These are phyloP conservation scores for Pichia paraexigua DNA, from an alignment of 805 yeast species.

Conservation along the genomic window DNA sequence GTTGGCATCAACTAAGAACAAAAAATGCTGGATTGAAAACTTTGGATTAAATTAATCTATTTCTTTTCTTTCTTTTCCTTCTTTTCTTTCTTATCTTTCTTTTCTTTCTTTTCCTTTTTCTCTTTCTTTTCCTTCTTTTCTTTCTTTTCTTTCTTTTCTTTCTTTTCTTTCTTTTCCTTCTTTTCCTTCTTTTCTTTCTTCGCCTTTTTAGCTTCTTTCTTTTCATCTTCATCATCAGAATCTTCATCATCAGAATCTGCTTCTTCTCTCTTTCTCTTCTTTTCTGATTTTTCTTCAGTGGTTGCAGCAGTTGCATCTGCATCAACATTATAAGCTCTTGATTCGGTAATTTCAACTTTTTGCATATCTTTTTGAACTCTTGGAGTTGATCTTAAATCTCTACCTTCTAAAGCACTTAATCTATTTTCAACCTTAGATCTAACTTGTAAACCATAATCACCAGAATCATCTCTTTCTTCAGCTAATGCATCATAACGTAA, in stretches of 20 bases:
- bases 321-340: constrained; percentile 87
- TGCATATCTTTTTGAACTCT: constrained; percentile 74
- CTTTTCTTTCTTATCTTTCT: constrained; percentile 20
- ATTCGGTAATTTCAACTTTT: constrained; percentile 79
- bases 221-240: constrained; percentile 19
- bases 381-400: constrained; percentile 87
- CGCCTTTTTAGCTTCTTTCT: constrained; percentile 18
- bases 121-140: constrained; percentile 28
- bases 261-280: constrained; percentile 19
- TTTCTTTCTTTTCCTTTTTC: constrained; percentile 27
- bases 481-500: constrained; percentile 94
- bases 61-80: constrained; percentile 7
- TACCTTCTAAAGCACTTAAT: constrained; percentile 91
- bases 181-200: constrained; percentile 17
- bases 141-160: constrained; percentile 18
- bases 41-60: neutral
- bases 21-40: neutral
- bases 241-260: constrained; percentile 22
- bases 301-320: constrained; percentile 49
- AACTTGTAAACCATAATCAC: constrained; percentile 85
- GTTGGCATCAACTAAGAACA: neutral
- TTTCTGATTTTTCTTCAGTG: constrained; percentile 13
- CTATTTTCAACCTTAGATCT: constrained; percentile 92
- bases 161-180: constrained; percentile 19
- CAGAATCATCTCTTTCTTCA: constrained; percentile 94